Percentiles rank a stretch among this genome's conserved stretches.
Evolutionary conservation across 345 rosid species (phyloP).

Genomic region (Dipteronia sinensis): DNA sequence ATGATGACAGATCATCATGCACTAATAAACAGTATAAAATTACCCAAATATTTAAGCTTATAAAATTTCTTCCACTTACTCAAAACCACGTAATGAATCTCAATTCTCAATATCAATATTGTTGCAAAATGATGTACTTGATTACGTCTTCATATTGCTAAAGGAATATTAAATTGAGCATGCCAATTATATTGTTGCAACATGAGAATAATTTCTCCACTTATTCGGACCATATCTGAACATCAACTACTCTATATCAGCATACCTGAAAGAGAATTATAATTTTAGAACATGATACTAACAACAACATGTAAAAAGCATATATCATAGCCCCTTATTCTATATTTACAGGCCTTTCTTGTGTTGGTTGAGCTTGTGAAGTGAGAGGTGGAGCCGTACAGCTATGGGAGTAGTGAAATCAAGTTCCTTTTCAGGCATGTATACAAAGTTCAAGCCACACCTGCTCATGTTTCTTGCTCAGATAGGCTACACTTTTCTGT

Average conservation of each 20-base stretch:
- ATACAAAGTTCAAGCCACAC: conserved; percentile 51
- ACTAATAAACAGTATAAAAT: background rate
- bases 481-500: conserved; percentile 53
- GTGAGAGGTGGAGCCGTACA: background rate
- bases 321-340: background rate
- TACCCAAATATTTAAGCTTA: background rate
- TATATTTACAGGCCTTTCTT: conserved; percentile 4
- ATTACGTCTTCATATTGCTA: too few relatives aligned
- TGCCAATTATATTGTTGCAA: background rate
- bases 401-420: conserved; percentile 13
- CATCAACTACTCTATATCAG: background rate
- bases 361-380: conserved; percentile 1
- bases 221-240: background rate
- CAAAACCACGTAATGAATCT: too few relatives aligned
- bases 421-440: background rate
- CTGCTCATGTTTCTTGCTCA: conserved; percentile 55
- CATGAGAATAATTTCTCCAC: conserved; percentile 22
- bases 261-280: conserved; percentile 15
- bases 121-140: too few relatives aligned
- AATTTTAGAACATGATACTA: conserved; percentile 35
- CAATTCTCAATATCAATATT: too few relatives aligned
- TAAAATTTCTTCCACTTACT: too few relatives aligned
- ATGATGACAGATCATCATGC: background rate
- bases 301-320: conserved; percentile 26
- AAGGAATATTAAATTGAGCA: too few relatives aligned